Evolutionary conservation across 495 filamentous ascomycete species (phyloP).

Genomic region (Jackrogersella multiformis): DNA sequence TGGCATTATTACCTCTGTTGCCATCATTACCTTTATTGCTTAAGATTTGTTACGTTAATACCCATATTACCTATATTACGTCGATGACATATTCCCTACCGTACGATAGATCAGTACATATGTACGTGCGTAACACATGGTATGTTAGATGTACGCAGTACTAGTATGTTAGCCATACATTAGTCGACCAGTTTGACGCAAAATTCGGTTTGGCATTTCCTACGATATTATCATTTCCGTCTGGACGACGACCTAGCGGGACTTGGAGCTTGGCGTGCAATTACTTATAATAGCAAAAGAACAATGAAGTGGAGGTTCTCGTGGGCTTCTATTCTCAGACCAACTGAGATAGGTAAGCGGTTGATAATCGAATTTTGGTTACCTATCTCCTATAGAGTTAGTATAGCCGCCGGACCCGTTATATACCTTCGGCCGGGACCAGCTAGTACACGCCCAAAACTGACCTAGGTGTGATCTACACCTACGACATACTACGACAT

Average conservation of each 20-base stretch:
- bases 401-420: slow-evolving; percentile 10
- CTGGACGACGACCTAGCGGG: slow-evolving; percentile 3
- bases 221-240: background rate
- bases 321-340: background rate
- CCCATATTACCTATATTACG: no score
- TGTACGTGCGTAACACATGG: no score
- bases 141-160: slow-evolving; percentile 8
- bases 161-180: background rate
- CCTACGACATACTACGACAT: no score
- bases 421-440: background rate
- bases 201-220: background rate
- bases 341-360: background rate
- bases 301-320: slow-evolving; percentile 14
- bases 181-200: background rate
- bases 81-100: background rate
- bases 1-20: no score
- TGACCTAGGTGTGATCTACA: slow-evolving; percentile 6
- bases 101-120: no score
- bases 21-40: no score
- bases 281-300: background rate
- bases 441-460: background rate
- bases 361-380: slow-evolving; percentile 7
- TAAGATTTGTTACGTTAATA: no score
- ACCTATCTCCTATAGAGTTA: slow-evolving; percentile 20
- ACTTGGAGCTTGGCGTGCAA: background rate